These are phyloP conservation scores for Daldinia decipiens DNA, from an alignment of 495 filamentous ascomycete genomes.

Conservation along the genomic window DNA sequence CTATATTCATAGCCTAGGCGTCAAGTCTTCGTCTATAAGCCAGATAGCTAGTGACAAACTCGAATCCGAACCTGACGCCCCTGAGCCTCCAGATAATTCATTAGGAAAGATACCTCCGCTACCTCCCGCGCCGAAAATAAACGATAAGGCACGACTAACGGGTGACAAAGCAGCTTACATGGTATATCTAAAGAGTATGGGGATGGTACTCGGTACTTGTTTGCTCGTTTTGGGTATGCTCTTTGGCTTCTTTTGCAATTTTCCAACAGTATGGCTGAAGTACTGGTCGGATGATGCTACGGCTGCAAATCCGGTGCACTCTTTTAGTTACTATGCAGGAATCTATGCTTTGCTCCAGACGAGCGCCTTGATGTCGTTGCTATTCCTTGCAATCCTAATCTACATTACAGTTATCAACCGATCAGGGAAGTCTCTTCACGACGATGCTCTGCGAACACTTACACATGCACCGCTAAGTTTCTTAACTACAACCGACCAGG, in stretches of 20 bases:
- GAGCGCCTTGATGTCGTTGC: slow-evolving; percentile 32
- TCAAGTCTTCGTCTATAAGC: slow-evolving; percentile 21
- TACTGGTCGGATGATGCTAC: slow-evolving; percentile 51
- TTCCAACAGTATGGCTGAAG: slow-evolving; percentile 53
- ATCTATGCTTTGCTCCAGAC: slow-evolving; percentile 50
- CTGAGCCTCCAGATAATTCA: neutral
- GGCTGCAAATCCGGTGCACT: slow-evolving; percentile 42
- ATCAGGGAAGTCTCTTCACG: slow-evolving; percentile 44
- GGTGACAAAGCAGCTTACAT: slow-evolving; percentile 49
- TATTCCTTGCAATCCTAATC: slow-evolving; percentile 20
- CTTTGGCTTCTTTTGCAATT: slow-evolving; percentile 53
- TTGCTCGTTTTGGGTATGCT: slow-evolving; percentile 39
- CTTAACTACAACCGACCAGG: slow-evolving; percentile 55
- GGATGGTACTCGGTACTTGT: slow-evolving; percentile 21
- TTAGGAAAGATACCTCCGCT: neutral
- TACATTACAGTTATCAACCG: slow-evolving; percentile 32
- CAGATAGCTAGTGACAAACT: neutral
- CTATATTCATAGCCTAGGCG: slow-evolving; percentile 45
- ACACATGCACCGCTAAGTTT: slow-evolving; percentile 51
- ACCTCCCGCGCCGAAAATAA: neutral
- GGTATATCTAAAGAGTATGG: slow-evolving; percentile 54
- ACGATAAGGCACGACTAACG: slow-evolving; percentile 11
- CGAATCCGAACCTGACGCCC: neutral
- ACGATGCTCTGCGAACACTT: slow-evolving; percentile 37
- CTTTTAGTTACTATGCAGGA: slow-evolving; percentile 49